Evolutionary conservation across 148 eudicot species (phyloP).

Genomic region (Nepenthes gracilis): DNA sequence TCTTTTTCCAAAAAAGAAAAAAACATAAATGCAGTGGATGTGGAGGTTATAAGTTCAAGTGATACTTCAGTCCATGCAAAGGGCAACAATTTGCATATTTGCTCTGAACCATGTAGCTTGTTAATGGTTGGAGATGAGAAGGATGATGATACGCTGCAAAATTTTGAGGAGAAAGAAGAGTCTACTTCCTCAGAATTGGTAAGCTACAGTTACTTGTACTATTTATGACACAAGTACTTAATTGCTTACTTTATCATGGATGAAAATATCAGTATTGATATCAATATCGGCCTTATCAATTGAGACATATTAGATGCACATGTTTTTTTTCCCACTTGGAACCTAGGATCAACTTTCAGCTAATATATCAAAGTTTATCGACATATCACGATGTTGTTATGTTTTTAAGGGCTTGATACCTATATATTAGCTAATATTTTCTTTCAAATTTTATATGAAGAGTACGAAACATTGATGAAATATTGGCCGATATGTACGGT

Average conservation of each 20-base stretch:
- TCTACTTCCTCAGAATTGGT: constrained; percentile 28
- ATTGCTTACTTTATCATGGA: background rate
- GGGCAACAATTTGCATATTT: constrained; percentile 9
- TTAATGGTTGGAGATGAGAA: background rate
- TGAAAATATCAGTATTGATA: background rate
- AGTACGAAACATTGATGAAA: too few relatives aligned
- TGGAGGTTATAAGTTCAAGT: constrained; percentile 18
- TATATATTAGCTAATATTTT: too few relatives aligned
- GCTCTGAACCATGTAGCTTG: constrained; percentile 17
- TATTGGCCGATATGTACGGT: too few relatives aligned
- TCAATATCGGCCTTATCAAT: too few relatives aligned
- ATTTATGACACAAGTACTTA: background rate
- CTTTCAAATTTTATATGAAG: too few relatives aligned
- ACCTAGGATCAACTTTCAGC: too few relatives aligned
- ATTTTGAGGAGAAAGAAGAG: constrained; percentile 19
- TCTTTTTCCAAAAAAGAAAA: background rate
- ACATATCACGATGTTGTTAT: too few relatives aligned
- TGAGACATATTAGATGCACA: too few relatives aligned
- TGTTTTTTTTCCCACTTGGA: too few relatives aligned
- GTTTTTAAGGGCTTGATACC: too few relatives aligned
- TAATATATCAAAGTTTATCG: too few relatives aligned
- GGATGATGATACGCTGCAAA: constrained; percentile 10
- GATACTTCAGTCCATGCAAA: constrained; percentile 21
- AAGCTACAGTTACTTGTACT: constrained; percentile 1
- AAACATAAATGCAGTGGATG: constrained; percentile 15